Evolutionary conservation across 192 early-diverging fungal genomes (phyloP).

Genomic region (Phlyctochytrium arcticum): DNA sequence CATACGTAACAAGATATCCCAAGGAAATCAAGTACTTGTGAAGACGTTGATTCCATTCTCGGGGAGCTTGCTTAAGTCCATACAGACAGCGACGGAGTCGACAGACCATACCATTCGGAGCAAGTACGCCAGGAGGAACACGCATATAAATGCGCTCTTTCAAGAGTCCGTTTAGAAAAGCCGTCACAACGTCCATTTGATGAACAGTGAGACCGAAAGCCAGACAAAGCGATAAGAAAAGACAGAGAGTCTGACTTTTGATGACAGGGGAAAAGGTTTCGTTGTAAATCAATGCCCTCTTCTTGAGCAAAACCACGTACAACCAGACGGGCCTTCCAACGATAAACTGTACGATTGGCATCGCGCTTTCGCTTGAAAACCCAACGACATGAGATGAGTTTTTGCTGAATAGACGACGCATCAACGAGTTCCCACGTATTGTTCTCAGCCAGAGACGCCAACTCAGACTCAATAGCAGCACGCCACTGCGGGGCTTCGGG

Average conservation of each 20-base stretch:
- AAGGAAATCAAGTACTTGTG: not conserved
- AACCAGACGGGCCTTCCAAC: no score
- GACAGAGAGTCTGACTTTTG: not conserved
- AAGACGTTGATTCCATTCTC: slow-evolving; percentile 10
- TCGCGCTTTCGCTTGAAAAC: no score
- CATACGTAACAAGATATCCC: no score
- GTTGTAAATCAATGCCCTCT: slow-evolving; percentile 30
- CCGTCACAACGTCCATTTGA: slow-evolving; percentile 19
- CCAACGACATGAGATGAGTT: not conserved
- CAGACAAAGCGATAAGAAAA: not conserved
- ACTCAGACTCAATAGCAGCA: not conserved
- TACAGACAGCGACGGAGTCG: slow-evolving; percentile 8
- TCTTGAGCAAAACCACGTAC: slow-evolving; percentile 30
- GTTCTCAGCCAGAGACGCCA: no score
- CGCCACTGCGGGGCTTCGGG: no score
- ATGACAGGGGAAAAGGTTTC: no score
- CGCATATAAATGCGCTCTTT: slow-evolving; percentile 27
- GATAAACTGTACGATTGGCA: no score
- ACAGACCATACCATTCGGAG: not conserved
- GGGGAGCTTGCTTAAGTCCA: slow-evolving; percentile 30
- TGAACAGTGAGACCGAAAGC: not conserved
- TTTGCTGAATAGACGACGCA: no score
- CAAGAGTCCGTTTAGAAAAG: slow-evolving; percentile 25
- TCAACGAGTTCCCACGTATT: no score
- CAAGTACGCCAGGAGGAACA: slow-evolving; percentile 6